These are phyloP conservation scores for Melocanna baccifera DNA, from an alignment of 176 grass and related monocot species.

Conservation along the genomic window DNA sequence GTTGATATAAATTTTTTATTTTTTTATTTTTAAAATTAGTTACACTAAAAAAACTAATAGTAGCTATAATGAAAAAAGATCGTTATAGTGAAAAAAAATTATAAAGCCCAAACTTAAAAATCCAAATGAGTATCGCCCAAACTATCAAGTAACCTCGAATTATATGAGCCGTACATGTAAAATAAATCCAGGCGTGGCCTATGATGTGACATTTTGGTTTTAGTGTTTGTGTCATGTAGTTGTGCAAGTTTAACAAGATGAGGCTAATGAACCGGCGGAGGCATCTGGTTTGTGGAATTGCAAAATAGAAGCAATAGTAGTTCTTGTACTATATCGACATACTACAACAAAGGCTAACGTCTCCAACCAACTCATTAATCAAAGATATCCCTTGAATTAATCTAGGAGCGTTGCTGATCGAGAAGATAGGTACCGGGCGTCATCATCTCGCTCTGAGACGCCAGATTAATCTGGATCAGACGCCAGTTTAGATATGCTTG, in stretches of 20 bases:
- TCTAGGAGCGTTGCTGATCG: neutral
- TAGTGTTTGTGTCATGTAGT: neutral
- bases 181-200: neutral
- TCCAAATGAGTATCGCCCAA: too few relatives aligned
- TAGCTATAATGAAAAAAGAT: too few relatives aligned
- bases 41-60: too few relatives aligned
- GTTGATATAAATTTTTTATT: too few relatives aligned
- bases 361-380: conserved; percentile 11
- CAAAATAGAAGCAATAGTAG: neutral
- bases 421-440: neutral
- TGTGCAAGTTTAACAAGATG: neutral
- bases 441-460: neutral
- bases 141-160: neutral
- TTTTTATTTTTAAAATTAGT: too few relatives aligned
- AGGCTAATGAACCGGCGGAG: neutral
- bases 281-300: conserved; percentile 6
- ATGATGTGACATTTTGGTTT: neutral
- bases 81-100: too few relatives aligned
- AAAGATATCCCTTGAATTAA: conserved; percentile 28
- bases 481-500: conserved; percentile 32
- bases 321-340: neutral
- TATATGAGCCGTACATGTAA: neutral
- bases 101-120: too few relatives aligned
- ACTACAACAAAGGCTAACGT: conserved; percentile 8
- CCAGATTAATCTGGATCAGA: neutral